phyloP scores from a whole-genome alignment of 139 green algal genomes.

The Coelastrella sp. region DNA sequence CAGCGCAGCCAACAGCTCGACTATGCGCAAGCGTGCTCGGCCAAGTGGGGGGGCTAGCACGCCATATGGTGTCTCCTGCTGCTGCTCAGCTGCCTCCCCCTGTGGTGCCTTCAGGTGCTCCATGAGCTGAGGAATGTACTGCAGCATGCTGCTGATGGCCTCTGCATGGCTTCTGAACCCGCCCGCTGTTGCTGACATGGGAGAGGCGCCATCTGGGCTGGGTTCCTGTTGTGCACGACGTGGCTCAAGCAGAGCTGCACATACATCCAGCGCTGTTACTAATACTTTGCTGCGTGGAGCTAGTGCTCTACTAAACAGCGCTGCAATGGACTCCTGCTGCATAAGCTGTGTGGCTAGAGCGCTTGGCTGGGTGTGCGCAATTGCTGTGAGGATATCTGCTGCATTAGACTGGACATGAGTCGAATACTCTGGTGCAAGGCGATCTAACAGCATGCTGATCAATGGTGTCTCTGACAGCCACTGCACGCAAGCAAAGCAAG shows the following conservation, averaged over 20 bases:
- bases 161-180: slow-evolving; percentile 28
- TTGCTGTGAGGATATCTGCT: slow-evolving; percentile 86
- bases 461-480: slow-evolving; percentile 86
- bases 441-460: slow-evolving; percentile 77
- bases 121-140: slow-evolving; percentile 69
- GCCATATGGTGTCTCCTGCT: slow-evolving; percentile 84
- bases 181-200: not conserved
- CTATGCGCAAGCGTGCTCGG: slow-evolving; percentile 74
- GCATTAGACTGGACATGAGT: slow-evolving; percentile 74
- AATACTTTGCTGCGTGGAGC: slow-evolving; percentile 57
- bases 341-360: slow-evolving; percentile 77
- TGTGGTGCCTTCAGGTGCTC: slow-evolving; percentile 58
- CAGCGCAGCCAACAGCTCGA: slow-evolving; percentile 85
- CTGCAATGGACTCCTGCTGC: slow-evolving; percentile 52
- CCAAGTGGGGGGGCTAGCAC: slow-evolving; percentile 81
- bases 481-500: slow-evolving; percentile 5
- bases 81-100: not conserved
- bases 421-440: slow-evolving; percentile 21
- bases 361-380: slow-evolving; percentile 80
- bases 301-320: slow-evolving; percentile 63
- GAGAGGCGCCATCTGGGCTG: not conserved
- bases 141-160: slow-evolving; percentile 59
- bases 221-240: slow-evolving; percentile 47
- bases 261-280: slow-evolving; percentile 83
- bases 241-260: slow-evolving; percentile 87